Base-by-base conservation (phyloP, 345 rosid genomes). In the Boechera divaricarpa region DNA sequence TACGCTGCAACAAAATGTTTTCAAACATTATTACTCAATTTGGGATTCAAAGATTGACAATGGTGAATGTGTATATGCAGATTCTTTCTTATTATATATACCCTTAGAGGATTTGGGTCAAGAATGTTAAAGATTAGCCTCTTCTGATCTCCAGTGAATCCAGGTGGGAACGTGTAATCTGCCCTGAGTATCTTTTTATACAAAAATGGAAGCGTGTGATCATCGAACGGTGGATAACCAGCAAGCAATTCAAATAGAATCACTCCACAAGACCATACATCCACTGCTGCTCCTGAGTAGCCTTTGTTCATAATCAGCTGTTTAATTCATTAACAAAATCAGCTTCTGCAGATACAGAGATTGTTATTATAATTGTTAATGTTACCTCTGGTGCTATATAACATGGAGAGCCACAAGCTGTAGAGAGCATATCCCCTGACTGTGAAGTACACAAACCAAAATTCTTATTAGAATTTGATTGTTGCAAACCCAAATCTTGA, bases 361-460 rank as follows among this genome's bases (percentile, higher is more conserved):
- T 3, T 35, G 12, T 16, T 38, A 61, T 4, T 45, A 15, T 28
- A 39, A 39, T 38, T 47, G 6, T 48, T 35, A 29, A 21, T 16
- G 81, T 80, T 72, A 90, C 97, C 96, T 94, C 98, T 0, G 98
- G 97, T 56, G 97, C 98, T 44, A 89, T 90, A 24, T 94, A 92
- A 72, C 93, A 89, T 0, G 97, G 98, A 28, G 98, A 94, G 10
- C 98, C 97, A 66, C 97, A 94, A 8, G 98, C 89, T 55, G 98
- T 94, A n/a, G 89, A 82, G 53, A 89, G 86, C 85, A 90, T 78
- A 66, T 89, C 88, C 65, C 90, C 96, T 52, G 92, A 90, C 95
- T 91, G 83, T 67, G 55, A 67, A 69, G 65, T 64, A 59, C 57
- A 65, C 6, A 28, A 66, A 21, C 31, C 52, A 70, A 53, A 64